Percentiles rank a stretch among this genome's conserved stretches.
These are phyloP conservation scores for Talaromyces sp. DNA, from an alignment of 2,329 filamentous ascomycete genomes.

Conservation along the genomic window DNA sequence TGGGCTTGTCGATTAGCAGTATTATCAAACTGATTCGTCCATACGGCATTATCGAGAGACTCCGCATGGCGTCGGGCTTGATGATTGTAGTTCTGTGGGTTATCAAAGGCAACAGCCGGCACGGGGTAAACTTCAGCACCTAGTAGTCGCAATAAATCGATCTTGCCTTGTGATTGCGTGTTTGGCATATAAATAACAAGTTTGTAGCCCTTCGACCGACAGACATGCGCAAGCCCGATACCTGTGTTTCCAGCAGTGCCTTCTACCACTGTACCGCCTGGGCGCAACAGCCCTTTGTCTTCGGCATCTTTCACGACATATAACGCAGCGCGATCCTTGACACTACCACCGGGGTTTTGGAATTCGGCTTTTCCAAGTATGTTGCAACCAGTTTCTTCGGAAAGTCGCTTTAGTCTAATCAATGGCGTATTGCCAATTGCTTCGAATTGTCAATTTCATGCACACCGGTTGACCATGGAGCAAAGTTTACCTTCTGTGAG, in stretches of 20 bases:
- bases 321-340: constrained; percentile 93
- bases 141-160: constrained; percentile 82
- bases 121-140: constrained; percentile 96
- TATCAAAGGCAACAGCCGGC: constrained; percentile 89
- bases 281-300: constrained; percentile 71
- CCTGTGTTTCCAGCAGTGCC: constrained; percentile 97
- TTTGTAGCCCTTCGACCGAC: constrained; percentile 83
- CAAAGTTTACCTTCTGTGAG: constrained; percentile 84
- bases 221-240: constrained; percentile 95
- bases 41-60: constrained; percentile 77
- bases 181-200: constrained; percentile 99
- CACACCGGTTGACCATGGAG: not conserved
- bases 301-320: constrained; percentile 94
- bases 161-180: constrained; percentile 96
- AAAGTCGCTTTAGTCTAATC: constrained; percentile 82
- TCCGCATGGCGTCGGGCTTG: constrained; percentile 90
- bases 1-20: constrained; percentile 88
- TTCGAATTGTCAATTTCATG: constrained; percentile 32
- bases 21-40: constrained; percentile 99
- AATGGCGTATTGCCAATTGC: constrained; percentile 97
- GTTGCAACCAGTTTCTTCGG: constrained; percentile 86
- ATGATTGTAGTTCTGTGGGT: constrained; percentile 97
- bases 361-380: constrained; percentile 97
- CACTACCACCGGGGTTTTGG: constrained; percentile 92
- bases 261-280: constrained; percentile 92